Evolutionary conservation across 2,329 filamentous ascomycete species (phyloP).

Genomic region (Hypoxylon sp.): DNA sequence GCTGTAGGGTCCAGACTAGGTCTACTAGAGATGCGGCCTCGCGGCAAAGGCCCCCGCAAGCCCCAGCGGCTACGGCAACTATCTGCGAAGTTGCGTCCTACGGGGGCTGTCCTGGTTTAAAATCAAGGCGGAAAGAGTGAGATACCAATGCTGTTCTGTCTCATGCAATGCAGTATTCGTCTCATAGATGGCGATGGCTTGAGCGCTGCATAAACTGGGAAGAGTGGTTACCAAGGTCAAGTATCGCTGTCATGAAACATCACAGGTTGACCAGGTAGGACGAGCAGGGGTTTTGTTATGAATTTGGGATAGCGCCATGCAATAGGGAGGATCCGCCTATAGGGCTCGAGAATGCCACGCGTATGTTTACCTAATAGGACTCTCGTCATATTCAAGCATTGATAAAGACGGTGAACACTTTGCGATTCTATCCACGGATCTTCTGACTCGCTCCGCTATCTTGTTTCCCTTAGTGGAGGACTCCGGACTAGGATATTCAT

Average conservation of each 20-base stretch:
- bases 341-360: constrained; percentile 16
- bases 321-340: constrained; percentile 28
- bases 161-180: constrained; percentile 18
- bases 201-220: neutral
- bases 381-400: neutral
- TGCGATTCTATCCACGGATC: too few relatives aligned
- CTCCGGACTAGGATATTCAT: too few relatives aligned
- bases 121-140: neutral
- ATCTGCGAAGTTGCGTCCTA: constrained; percentile 10
- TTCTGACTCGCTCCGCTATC: too few relatives aligned
- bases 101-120: neutral
- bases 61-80: constrained; percentile 19
- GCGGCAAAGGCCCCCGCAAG: constrained; percentile 18
- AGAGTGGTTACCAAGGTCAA: neutral
- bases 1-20: constrained; percentile 15
- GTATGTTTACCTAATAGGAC: neutral
- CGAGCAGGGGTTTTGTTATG: constrained; percentile 11
- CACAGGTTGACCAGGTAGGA: constrained; percentile 11
- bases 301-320: constrained; percentile 28
- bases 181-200: constrained; percentile 15
- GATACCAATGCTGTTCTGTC: constrained; percentile 1
- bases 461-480: too few relatives aligned
- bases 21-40: constrained; percentile 13
- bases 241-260: constrained; percentile 32
- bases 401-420: neutral